Conservation (phyloP, 192 early-diverging fungal genomes). For the Mortierella claussenii region DNA sequence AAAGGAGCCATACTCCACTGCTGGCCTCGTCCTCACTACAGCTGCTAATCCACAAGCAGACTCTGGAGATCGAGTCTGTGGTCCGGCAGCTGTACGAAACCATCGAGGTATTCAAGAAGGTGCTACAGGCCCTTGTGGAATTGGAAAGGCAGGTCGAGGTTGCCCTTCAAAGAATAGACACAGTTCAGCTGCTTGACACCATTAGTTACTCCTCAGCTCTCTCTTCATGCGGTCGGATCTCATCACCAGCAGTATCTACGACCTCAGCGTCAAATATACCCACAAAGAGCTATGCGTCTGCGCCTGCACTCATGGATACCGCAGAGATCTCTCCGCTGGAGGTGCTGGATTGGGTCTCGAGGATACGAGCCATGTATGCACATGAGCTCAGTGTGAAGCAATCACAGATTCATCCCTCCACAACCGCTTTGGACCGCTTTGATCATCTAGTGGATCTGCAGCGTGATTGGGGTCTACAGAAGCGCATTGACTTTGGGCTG, state of each 20-base stretch:
- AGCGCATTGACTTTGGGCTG: conserved; percentile 36
- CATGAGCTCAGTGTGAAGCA: conserved; percentile 40
- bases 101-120: conserved; percentile 25
- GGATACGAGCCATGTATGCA: conserved; percentile 43
- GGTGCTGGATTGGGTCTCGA: conserved; percentile 40
- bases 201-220: not conserved
- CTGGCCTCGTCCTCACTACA: conserved; percentile 24
- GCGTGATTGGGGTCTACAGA: conserved; percentile 35
- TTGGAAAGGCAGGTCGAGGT: conserved; percentile 42
- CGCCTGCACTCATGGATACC: conserved; percentile 22
- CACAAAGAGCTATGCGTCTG: not conserved
- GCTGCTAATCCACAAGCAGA: conserved; percentile 35
- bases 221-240: not conserved
- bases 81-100: conserved; percentile 33
- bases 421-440: conserved; percentile 27
- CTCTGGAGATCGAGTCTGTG: conserved; percentile 33
- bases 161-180: conserved; percentile 31
- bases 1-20: not conserved
- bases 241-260: not conserved
- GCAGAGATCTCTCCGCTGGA: conserved; percentile 47
- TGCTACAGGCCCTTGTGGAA: conserved; percentile 22
- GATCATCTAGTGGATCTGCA: conserved; percentile 35
- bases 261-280: not conserved
- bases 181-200: conserved; percentile 7
- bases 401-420: conserved; percentile 32